These are phyloP conservation scores for Rhodotorula sp. DNA, from an alignment of 1,284 basidiomycete species.

Conservation along the genomic window DNA sequence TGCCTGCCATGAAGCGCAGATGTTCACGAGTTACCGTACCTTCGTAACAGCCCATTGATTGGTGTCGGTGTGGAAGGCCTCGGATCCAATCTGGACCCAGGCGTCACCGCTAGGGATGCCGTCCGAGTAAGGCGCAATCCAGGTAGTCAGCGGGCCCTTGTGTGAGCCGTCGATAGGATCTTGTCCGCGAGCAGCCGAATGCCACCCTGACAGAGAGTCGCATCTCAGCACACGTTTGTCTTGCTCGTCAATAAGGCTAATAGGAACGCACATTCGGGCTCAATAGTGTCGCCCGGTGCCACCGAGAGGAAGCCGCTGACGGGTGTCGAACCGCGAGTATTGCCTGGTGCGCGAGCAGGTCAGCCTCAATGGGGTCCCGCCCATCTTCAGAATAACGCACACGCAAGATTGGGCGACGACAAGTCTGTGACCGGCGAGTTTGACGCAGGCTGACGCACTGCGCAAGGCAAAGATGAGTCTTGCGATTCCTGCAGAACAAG, in stretches of 20 bases:
- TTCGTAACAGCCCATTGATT: conserved; percentile 7
- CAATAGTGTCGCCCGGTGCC: conserved; percentile 4
- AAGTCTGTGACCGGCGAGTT: too few relatives aligned
- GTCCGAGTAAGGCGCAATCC: conserved; percentile 2
- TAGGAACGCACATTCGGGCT: conserved; percentile 5
- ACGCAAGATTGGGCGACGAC: too few relatives aligned
- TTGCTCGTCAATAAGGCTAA: too few relatives aligned
- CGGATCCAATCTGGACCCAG: conserved; percentile 15
- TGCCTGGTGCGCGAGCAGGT: too few relatives aligned
- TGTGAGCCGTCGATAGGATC: conserved; percentile 14
- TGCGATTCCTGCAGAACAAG: too few relatives aligned
- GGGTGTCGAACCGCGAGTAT: too few relatives aligned
- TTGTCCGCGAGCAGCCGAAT: conserved; percentile 1
- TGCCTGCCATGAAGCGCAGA: not conserved
- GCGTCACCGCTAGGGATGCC: not conserved
- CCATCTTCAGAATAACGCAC: too few relatives aligned
- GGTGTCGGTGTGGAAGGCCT: conserved; percentile 4
- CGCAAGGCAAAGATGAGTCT: too few relatives aligned
- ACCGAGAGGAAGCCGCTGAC: conserved; percentile 1
- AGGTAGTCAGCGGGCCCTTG: conserved; percentile 8
- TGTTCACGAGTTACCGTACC: not conserved
- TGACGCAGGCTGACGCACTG: too few relatives aligned
- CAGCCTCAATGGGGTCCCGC: too few relatives aligned
- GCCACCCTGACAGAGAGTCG: not conserved
- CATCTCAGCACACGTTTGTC: not conserved